Evolutionary conservation across 2,329 filamentous ascomycete species (phyloP), one percentile per base, ranked within the genome.

Genomic region (Colletotrichum gloeosporioides): DNA sequence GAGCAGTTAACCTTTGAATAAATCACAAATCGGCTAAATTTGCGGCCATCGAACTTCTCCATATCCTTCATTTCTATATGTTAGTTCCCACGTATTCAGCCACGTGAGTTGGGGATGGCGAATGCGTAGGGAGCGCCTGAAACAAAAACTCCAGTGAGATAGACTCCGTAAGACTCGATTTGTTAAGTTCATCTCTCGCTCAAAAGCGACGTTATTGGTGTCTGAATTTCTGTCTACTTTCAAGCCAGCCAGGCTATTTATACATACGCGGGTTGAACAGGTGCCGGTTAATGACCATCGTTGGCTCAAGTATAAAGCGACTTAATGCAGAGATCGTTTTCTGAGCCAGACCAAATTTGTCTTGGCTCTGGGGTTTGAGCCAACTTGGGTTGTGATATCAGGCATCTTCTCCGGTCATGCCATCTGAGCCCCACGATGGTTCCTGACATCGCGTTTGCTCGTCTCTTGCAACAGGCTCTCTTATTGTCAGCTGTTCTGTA

Each of bases 1-100:
- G 10, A 34, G 4, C 12, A 34, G 18, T 1, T 49, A 6, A 0
- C 5, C 18, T 1, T 3, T n/a, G 3, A n/a, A 49, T 44, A 9
- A 9, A 39, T 1, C 4, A 9, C 36, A 39, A 18, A 9, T 39
- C 36, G 2, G 8, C 36, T 3, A 18, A 8, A 9, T 3, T 3
- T 8, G 8, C 2, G 1, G 16, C 8, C 4, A 3, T 39, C 5
- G 9, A n/a, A 49, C 18, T 12, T 49, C 3, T n/a, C 18, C 3
- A 3, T 49, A 0, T n/a, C 9, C 39, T 49, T 49, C 39, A 49
- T n/a, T n/a, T 49, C 0, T 49, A 12, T 0, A 7, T 12, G 3
- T 49, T 12, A 49, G 39, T 49, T 2, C 9, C 39, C 39, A 49
- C 39, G 39, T 49, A 49, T 49, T 49, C 39, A 49, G 39, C 39